phyloP scores from a whole-genome alignment of 306 rosid genomes.

The Rosa chinensis region DNA sequence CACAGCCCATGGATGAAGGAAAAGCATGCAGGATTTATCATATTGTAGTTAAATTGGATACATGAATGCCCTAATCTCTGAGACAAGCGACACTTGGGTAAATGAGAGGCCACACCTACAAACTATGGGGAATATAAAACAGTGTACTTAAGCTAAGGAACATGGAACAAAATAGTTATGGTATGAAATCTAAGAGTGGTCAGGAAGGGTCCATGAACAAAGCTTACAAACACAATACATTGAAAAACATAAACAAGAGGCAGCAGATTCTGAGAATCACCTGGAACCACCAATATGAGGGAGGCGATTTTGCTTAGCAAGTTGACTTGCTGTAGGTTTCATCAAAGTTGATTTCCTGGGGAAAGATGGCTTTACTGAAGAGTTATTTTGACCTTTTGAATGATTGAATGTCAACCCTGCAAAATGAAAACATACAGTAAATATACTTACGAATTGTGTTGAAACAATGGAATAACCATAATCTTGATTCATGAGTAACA shows the following conservation, averaged over 20 bases:
- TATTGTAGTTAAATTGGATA: not conserved
- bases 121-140: not conserved
- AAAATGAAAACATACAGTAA: constrained; percentile 12
- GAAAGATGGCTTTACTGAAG: constrained; percentile 34
- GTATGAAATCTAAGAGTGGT: not conserved
- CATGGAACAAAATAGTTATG: not conserved
- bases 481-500: not conserved
- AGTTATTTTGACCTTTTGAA: constrained; percentile 39
- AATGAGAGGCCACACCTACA: not conserved
- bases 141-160: not conserved
- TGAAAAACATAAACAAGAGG: not conserved
- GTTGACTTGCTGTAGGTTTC: constrained; percentile 94
- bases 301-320: constrained; percentile 73
- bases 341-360: constrained; percentile 75
- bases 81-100: not conserved
- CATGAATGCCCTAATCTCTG: not conserved
- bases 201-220: not conserved
- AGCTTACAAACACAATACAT: not conserved
- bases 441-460: not conserved
- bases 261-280: constrained; percentile 42
- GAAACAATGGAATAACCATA: not conserved
- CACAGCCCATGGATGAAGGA: constrained; percentile 14
- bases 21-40: not conserved
- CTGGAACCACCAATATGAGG: constrained; percentile 52
- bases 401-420: constrained; percentile 59